A percentile compares a stretch with the other conserved stretches of the same genome.
These are phyloP conservation scores for Rhizophagus prolifer DNA, from an alignment of 192 early-diverging fungal species.

Conservation along the genomic window DNA sequence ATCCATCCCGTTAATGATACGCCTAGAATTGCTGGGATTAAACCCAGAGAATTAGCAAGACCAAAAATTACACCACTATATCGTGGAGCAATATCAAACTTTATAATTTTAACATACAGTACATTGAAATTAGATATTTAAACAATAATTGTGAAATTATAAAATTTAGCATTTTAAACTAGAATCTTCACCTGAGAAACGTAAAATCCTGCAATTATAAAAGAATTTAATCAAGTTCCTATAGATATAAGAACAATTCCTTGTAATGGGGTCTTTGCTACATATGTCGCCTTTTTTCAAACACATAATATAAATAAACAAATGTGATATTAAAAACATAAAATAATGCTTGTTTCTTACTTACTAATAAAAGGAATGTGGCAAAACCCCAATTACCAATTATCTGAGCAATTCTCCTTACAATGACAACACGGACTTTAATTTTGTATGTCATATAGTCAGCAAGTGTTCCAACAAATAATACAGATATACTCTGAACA, in stretches of 20 bases:
- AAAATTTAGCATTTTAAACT: not conserved
- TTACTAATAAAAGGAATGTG: slow-evolving; percentile 28
- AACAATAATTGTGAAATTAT: no score
- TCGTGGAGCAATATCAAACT: slow-evolving; percentile 42
- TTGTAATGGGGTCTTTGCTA: slow-evolving; percentile 26
- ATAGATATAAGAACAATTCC: slow-evolving; percentile 36
- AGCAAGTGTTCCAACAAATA: slow-evolving; percentile 33
- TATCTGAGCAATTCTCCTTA: slow-evolving; percentile 30
- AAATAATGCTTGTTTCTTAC: not conserved
- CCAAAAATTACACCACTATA: slow-evolving; percentile 43
- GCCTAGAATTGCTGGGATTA: slow-evolving; percentile 36
- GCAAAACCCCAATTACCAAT: slow-evolving; percentile 34
- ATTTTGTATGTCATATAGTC: slow-evolving; percentile 35
- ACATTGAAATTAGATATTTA: no score
- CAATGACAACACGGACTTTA: slow-evolving; percentile 27
- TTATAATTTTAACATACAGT: not conserved
- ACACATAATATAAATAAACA: no score
- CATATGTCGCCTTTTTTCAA: slow-evolving; percentile 21
- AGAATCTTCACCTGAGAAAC: slow-evolving; percentile 33
- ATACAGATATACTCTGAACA: slow-evolving; percentile 32
- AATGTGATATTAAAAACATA: not conserved
- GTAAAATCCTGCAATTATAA: slow-evolving; percentile 33
- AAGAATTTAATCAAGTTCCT: slow-evolving; percentile 38
- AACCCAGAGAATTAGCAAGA: slow-evolving; percentile 39
- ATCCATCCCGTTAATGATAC: slow-evolving; percentile 35